Evolutionary conservation across 1,284 basidiomycete genomes (phyloP), one percentile per base, ranked within the genome.

Genomic region (Boletus calvinii): DNA sequence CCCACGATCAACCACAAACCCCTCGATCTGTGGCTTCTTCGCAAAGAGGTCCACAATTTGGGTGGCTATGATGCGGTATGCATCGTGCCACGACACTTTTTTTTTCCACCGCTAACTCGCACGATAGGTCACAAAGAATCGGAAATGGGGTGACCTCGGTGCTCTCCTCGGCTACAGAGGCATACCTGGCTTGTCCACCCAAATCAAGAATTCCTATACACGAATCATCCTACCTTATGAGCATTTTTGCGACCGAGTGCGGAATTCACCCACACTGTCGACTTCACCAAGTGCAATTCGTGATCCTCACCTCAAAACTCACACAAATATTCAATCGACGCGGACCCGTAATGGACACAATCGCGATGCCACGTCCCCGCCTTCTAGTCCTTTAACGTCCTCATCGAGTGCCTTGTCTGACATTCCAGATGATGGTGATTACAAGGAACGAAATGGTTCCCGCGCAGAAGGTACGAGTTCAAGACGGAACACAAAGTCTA

Each of bases 171-270:
- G 93, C 6, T 94, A 93, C 71, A 78, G 81, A 49, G 86, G 87
- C 34, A 84, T 90, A 38, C 88, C 89, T 15, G 89, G 90, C 42
- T 79, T 95, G 48, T 90, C 92, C 9, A 87, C 89, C 2, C 88
- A 94, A 65, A 82, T 98, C 69, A 94, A 92, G 73, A 87, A 85
- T 59, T 92, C 94, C 4, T 99, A 98, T 72, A 80, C 80, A 52
- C 85, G 88, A 52, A 90, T 99, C 67, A 91, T 99, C 59, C 78
- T 92, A 31, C 97, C 96, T 8, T 99, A 94, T 65, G 96, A 99
- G 66, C 84, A 90, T 63, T 98, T 94, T 70, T 86, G 87, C 52
- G 83, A 87, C 48, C 81, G 85, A 43, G 87, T 88, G 38, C 83
- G 85, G 59, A 85, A 80, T 60, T 83, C 83, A 26, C 79, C 85